A percentile compares a stretch with the other conserved stretches of the same genome.
Conservation (phyloP, 2,329 filamentous ascomycete species). For the Xylaria sp. region DNA sequence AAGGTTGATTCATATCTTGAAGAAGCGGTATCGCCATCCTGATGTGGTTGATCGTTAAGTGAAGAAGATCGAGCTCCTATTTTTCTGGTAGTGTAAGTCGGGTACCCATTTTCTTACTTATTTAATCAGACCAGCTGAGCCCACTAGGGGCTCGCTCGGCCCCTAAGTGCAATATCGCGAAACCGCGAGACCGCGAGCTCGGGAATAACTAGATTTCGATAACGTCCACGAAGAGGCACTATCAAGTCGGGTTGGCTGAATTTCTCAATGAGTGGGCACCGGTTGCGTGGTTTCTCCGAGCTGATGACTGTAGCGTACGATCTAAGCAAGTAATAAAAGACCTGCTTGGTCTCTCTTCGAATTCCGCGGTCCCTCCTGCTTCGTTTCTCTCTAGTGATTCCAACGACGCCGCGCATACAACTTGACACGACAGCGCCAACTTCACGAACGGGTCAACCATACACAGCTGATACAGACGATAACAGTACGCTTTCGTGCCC, state of each 20-base stretch:
- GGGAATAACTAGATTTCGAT: constrained; percentile 12
- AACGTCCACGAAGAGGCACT: not conserved
- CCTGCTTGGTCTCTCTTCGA: not conserved
- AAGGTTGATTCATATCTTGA: not conserved
- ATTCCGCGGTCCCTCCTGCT: not conserved
- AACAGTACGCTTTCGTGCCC: not conserved
- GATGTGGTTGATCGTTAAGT: not conserved
- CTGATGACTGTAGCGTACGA: not conserved
- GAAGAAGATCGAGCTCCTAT: not conserved
- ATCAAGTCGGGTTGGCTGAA: not conserved
- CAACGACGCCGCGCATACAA: not conserved
- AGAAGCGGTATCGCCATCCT: not conserved
- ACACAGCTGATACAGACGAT: not conserved
- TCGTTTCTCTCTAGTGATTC: not conserved
- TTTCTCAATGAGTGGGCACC: not conserved
- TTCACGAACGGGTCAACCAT: not conserved
- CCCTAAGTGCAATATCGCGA: constrained; percentile 9
- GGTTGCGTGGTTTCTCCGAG: constrained; percentile 6
- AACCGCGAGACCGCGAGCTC: not conserved
- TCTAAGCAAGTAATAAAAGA: constrained; percentile 6
- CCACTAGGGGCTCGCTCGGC: not conserved
- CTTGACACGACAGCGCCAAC: not conserved
- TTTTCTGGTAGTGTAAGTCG: not conserved
- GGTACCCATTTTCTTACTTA: not conserved
- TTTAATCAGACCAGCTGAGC: not conserved